Evolutionary conservation across 805 yeast species (phyloP).

Genomic region (Yamadazyma sp.): DNA sequence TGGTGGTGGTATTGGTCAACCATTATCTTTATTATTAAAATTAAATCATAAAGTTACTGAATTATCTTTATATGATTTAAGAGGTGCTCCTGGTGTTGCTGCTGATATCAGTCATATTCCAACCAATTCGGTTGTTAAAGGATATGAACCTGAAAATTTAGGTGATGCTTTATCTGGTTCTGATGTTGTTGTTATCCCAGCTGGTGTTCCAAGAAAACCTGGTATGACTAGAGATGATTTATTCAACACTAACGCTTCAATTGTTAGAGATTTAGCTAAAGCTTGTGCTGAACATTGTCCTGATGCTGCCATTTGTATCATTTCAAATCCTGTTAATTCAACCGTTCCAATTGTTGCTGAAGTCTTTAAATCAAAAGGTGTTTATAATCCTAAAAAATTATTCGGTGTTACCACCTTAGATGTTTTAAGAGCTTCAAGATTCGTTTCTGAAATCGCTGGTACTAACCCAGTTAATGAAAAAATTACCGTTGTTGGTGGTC

Average conservation of each 20-base stretch:
- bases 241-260: conserved; percentile 93
- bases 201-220: conserved; percentile 98
- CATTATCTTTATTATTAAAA: conserved; percentile 61
- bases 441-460: conserved; percentile 62
- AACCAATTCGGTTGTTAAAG: conserved; percentile 84
- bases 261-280: conserved; percentile 88
- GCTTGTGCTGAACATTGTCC: conserved; percentile 81
- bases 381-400: conserved; percentile 85
- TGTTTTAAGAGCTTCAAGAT: conserved; percentile 84
- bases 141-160: conserved; percentile 81
- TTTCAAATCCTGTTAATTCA: conserved; percentile 96
- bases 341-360: conserved; percentile 96
- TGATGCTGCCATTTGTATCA: conserved; percentile 75
- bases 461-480: conserved; percentile 76
- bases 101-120: conserved; percentile 94
- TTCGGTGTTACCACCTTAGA: conserved; percentile 97
- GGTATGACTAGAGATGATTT: conserved; percentile 98
- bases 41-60: conserved; percentile 85
- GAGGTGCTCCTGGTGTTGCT: conserved; percentile 95
- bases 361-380: conserved; percentile 80
- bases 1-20: conserved; percentile 90
- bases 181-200: conserved; percentile 89
- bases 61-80: conserved; percentile 81
- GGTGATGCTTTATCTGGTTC: conserved; percentile 70
- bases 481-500: conserved; percentile 94